phyloP scores from a whole-genome alignment of 371 early-diverging fungal species.

The Mucor racemosus region DNA sequence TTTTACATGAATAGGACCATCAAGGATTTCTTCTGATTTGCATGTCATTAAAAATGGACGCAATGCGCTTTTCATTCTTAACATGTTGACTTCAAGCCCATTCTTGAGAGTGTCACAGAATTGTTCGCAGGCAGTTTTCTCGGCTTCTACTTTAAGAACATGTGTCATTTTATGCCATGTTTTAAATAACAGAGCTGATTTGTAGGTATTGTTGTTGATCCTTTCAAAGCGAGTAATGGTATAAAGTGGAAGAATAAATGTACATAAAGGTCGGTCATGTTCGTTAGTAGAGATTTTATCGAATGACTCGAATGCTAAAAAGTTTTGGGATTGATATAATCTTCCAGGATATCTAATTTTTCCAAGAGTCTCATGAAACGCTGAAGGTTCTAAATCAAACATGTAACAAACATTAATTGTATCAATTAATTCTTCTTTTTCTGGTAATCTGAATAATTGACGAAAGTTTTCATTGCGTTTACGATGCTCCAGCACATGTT shows the following conservation, averaged over 20 bases:
- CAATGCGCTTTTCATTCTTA: conserved; percentile 68
- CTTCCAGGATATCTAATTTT: conserved; percentile 56
- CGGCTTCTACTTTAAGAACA: conserved; percentile 49
- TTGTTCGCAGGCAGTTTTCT: conserved; percentile 30
- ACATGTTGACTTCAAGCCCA: conserved; percentile 60
- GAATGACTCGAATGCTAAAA: conserved; percentile 76
- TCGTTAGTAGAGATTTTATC: conserved; percentile 46
- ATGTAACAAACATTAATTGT: conserved; percentile 56
- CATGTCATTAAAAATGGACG: conserved; percentile 82
- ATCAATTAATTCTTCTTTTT: conserved; percentile 59
- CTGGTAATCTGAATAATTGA: conserved; percentile 63
- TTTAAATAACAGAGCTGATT: conserved; percentile 52
- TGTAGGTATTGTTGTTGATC: conserved; percentile 50
- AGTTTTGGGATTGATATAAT: conserved; percentile 82
- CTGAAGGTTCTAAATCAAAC: conserved; percentile 40
- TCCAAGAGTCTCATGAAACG: not conserved
- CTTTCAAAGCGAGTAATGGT: conserved; percentile 90
- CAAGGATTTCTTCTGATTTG: conserved; percentile 73
- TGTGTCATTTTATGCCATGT: conserved; percentile 68
- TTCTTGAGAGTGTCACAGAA: conserved; percentile 57
- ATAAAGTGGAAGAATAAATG: conserved; percentile 77
- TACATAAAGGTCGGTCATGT: conserved; percentile 38
- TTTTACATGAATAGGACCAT: conserved; percentile 16
- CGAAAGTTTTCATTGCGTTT: conserved; percentile 77
- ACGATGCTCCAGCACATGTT: conserved; percentile 57